A percentile compares a stretch with the other conserved stretches of the same genome.
Conservation (phyloP, 2,329 filamentous ascomycete genomes). For the Fusarium tuaranense region DNA sequence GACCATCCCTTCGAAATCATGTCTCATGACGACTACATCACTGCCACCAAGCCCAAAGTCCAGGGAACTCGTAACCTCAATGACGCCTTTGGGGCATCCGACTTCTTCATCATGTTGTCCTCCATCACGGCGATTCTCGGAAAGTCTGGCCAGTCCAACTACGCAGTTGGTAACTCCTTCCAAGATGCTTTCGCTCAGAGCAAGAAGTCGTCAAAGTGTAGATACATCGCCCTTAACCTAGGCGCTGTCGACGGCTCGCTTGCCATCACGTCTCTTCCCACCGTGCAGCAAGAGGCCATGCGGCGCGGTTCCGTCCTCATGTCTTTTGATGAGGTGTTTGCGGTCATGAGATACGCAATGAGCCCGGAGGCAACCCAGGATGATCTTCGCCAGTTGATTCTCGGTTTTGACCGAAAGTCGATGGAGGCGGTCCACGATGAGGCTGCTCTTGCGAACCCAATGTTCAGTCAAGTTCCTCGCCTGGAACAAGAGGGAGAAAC, state of each 20-base stretch:
- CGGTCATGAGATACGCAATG: slow-evolving; percentile 20
- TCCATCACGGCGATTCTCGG: slow-evolving; percentile 26
- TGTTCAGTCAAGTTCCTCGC: slow-evolving; percentile 20
- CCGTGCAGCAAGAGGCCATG: slow-evolving; percentile 17
- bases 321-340: slow-evolving; percentile 25
- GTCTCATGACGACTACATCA: slow-evolving; percentile 19
- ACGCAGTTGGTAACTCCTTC: slow-evolving; percentile 24
- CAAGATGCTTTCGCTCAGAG: slow-evolving; percentile 24
- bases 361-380: slow-evolving; percentile 2
- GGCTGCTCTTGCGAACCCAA: slow-evolving; percentile 16
- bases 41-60: slow-evolving; percentile 23
- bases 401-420: slow-evolving; percentile 26
- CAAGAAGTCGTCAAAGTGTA: slow-evolving; percentile 10
- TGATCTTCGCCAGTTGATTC: slow-evolving; percentile 11
- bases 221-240: slow-evolving; percentile 24
- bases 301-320: slow-evolving; percentile 21
- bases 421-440: slow-evolving; percentile 23
- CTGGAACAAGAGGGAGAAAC: slow-evolving; percentile 13
- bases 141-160: slow-evolving; percentile 18
- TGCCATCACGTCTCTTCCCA: slow-evolving; percentile 17
- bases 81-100: slow-evolving; percentile 13
- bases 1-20: slow-evolving; percentile 24
- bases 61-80: slow-evolving; percentile 26
- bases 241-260: slow-evolving; percentile 21
- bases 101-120: slow-evolving; percentile 34